Conservation (phyloP, 495 filamentous ascomycete genomes). For the Daldinia bambusicola region DNA sequence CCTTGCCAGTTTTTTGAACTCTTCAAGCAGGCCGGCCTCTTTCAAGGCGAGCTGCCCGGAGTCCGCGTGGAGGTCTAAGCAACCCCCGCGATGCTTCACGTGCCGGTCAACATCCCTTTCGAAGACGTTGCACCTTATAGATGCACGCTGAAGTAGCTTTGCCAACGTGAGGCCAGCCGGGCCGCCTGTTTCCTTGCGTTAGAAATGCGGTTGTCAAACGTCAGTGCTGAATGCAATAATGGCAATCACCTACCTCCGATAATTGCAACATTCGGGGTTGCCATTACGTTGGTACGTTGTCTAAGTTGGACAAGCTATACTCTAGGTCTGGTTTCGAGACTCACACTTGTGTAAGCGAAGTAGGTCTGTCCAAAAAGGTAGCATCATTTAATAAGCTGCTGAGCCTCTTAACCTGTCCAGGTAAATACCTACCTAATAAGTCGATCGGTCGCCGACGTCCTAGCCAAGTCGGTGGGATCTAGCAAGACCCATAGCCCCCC, state of each 20-base stretch:
- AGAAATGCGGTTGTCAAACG: background rate
- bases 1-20: background rate
- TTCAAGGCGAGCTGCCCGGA: background rate
- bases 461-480: background rate
- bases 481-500: background rate
- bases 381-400: conserved; percentile 2
- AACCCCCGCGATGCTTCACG: background rate
- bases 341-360: background rate
- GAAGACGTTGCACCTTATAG: background rate
- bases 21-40: background rate
- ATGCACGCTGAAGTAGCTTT: background rate
- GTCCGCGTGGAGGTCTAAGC: background rate
- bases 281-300: conserved; percentile 1
- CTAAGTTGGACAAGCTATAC: background rate
- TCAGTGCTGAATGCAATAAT: background rate
- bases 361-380: background rate
- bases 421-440: background rate
- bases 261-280: conserved; percentile 3
- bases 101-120: conserved; percentile 3
- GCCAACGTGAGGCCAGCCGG: background rate
- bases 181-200: background rate
- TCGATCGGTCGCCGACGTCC: background rate
- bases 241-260: background rate
- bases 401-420: background rate
- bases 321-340: background rate